Conservation (phyloP, 495 filamentous ascomycete genomes). For the Massariosphaeria phaeospora region DNA sequence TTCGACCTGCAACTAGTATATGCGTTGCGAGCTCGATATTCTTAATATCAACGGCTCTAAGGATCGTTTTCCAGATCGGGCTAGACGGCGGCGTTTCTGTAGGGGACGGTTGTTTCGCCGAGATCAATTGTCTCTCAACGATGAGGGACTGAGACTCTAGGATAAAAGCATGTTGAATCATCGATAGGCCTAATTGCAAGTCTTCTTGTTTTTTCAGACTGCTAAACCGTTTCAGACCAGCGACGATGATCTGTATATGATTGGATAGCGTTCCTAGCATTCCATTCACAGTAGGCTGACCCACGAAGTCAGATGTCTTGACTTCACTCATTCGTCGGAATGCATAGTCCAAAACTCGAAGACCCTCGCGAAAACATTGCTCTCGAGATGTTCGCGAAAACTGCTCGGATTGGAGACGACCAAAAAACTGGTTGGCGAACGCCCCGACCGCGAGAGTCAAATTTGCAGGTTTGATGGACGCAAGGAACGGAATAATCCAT, state of each 20-base stretch:
- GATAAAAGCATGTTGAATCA: constrained; percentile 64
- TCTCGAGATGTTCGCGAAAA: constrained; percentile 46
- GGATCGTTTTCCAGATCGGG: constrained; percentile 69
- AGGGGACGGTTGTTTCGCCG: constrained; percentile 55
- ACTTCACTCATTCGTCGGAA: constrained; percentile 45
- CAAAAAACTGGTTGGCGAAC: constrained; percentile 63
- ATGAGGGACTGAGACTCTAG: constrained; percentile 71
- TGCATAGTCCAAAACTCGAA: constrained; percentile 49
- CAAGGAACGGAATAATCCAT: constrained; percentile 72
- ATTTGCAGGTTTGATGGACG: constrained; percentile 66
- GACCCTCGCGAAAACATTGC: constrained; percentile 50
- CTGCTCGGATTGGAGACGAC: constrained; percentile 53
- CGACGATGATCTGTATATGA: constrained; percentile 37
- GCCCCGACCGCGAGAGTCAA: constrained; percentile 67
- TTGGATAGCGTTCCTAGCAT: constrained; percentile 50
- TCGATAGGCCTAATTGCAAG: constrained; percentile 45
- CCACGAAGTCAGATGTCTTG: constrained; percentile 42
- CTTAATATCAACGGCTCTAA: constrained; percentile 60
- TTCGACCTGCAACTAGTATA: constrained; percentile 64
- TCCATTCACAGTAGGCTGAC: constrained; percentile 50
- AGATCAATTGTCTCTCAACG: constrained; percentile 64
- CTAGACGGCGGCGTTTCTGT: constrained; percentile 62
- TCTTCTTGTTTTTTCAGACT: constrained; percentile 28
- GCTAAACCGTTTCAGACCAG: constrained; percentile 14
- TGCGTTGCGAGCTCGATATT: constrained; percentile 62